A percentile compares a stretch with the other conserved stretches of the same genome.
Conservation (phyloP, 169 alveolate species). For the Plasmodium ovale region DNA sequence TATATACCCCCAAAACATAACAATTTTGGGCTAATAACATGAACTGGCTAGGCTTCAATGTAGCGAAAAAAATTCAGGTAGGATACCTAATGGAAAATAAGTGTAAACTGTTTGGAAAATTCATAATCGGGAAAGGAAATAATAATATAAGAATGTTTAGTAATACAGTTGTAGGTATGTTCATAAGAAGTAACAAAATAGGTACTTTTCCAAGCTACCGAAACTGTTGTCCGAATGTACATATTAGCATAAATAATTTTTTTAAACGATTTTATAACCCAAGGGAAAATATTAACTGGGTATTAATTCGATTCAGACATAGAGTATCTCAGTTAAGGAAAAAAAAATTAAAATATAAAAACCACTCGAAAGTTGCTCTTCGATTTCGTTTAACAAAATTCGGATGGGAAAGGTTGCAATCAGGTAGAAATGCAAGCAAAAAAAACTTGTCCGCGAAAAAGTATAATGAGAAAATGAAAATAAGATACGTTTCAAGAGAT, state of each 20-base stretch:
- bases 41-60: conserved; percentile 7
- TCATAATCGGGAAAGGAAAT: background rate
- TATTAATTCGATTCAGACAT: conserved; percentile 79
- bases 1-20: background rate
- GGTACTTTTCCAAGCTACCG: background rate
- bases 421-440: conserved; percentile 81
- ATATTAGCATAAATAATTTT: background rate
- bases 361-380: conserved; percentile 83
- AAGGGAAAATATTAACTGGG: conserved; percentile 78
- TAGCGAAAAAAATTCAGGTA: background rate
- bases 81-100: background rate
- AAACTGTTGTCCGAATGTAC: background rate
- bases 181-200: background rate
- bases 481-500: conserved; percentile 82
- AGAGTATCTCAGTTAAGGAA: conserved; percentile 77
- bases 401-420: conserved; percentile 86
- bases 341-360: conserved; percentile 82
- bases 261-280: conserved; percentile 53
- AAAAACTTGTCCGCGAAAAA: conserved; percentile 77
- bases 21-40: background rate
- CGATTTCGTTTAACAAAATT: conserved; percentile 85
- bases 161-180: background rate
- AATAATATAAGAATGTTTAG: background rate
- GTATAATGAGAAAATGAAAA: conserved; percentile 82
- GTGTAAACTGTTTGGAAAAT: conserved; percentile 9